Conservation (phyloP, 805 yeast genomes). For the Myxozyma geophila region DNA sequence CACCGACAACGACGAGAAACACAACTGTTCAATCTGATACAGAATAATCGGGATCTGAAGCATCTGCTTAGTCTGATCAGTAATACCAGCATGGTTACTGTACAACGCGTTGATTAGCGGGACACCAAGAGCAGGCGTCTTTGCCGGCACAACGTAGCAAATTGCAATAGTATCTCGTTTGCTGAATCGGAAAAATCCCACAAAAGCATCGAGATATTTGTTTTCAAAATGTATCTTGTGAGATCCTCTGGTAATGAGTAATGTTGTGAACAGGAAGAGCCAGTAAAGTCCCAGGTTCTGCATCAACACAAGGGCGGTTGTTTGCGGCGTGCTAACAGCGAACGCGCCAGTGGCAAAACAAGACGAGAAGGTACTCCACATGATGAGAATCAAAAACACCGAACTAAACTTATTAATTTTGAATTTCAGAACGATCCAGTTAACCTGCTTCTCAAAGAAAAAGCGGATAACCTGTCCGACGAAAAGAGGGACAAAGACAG, state of each 20-base stretch:
- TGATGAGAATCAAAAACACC: slow-evolving; percentile 74
- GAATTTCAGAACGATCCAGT: slow-evolving; percentile 62
- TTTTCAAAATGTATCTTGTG: slow-evolving; percentile 28
- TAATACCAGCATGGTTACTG: slow-evolving; percentile 54
- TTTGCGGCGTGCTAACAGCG: slow-evolving; percentile 64
- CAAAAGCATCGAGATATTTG: slow-evolving; percentile 25
- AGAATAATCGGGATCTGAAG: slow-evolving; percentile 83
- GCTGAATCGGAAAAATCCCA: slow-evolving; percentile 62
- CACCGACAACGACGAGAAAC: slow-evolving; percentile 74
- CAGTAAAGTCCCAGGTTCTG: slow-evolving; percentile 80
- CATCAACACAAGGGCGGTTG: slow-evolving; percentile 76
- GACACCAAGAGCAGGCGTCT: slow-evolving; percentile 90
- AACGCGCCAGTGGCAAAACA: slow-evolving; percentile 86
- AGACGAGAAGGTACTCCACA: slow-evolving; percentile 52
- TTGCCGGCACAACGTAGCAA: slow-evolving; percentile 89
- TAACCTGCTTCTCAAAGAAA: slow-evolving; percentile 64
- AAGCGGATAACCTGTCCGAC: slow-evolving; percentile 85
- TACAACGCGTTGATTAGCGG: slow-evolving; percentile 78
- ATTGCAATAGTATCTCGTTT: slow-evolving; percentile 75
- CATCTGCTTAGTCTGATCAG: slow-evolving; percentile 58
- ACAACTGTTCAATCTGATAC: slow-evolving; percentile 87
- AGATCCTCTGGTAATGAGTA: slow-evolving; percentile 62
- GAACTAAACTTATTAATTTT: slow-evolving; percentile 73
- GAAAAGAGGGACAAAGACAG: slow-evolving; percentile 81
- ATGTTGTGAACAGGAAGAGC: slow-evolving; percentile 71